A percentile compares a stretch with the other conserved stretches of the same genome.
phyloP scores from a whole-genome alignment of 2,329 filamentous ascomycete species.

The Talaromyces sp. region DNA sequence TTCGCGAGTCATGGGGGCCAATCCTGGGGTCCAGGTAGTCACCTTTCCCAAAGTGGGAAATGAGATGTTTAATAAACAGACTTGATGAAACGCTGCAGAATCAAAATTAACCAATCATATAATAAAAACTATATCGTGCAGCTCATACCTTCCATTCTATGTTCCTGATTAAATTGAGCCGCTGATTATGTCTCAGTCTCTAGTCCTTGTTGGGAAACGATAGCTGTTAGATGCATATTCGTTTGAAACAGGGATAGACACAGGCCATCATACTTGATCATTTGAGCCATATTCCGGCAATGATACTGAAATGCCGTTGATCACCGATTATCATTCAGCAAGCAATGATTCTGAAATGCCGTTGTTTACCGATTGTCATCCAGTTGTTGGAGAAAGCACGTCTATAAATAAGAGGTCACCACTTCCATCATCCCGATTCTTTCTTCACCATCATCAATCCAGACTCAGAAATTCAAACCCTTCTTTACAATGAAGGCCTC shows the following conservation, averaged over 20 bases:
- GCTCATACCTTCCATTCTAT: neutral
- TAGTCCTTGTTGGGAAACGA: neutral
- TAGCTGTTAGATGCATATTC: neutral
- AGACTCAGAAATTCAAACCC: neutral
- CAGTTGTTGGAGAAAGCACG: neutral
- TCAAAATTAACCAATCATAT: neutral
- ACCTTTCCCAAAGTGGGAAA: neutral
- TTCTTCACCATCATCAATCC: neutral
- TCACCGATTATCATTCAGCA: neutral
- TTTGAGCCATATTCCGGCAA: neutral
- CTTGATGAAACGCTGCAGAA: neutral
- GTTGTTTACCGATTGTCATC: neutral
- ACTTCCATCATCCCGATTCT: neutral
- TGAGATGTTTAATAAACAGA: neutral
- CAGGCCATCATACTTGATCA: neutral
- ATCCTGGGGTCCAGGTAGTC: neutral
- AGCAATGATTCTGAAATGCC: neutral
- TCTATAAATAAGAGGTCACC: neutral
- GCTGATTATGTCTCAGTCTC: neutral
- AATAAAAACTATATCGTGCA: neutral
- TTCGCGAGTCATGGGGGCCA: neutral
- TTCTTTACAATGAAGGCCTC: slow-evolving; percentile 1
- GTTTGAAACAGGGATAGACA: neutral
- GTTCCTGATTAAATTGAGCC: neutral
- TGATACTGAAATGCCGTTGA: neutral